Evolutionary conservation across 148 eudicot genomes (phyloP).

Genomic region (Chenopodium album): DNA sequence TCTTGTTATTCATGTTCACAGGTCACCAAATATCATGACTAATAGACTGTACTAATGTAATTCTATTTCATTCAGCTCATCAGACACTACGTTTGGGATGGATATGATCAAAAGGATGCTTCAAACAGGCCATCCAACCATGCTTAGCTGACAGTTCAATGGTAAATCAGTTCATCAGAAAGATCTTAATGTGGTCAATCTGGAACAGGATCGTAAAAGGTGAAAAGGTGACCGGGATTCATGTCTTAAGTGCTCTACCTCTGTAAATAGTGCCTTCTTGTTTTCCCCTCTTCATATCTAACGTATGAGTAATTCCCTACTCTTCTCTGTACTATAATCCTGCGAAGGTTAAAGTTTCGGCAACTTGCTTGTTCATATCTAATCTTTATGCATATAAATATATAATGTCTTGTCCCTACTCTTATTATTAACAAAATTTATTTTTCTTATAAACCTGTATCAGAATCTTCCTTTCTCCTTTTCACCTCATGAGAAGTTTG

Average conservation of each 20-base stretch:
- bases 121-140: constrained; percentile 97
- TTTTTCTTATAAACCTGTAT: no score
- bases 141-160: constrained; percentile 70
- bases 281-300: background rate
- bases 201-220: background rate
- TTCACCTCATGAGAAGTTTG: no score
- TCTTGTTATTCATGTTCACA: background rate
- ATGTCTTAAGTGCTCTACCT: background rate
- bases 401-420: no score
- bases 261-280: background rate
- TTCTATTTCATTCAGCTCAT: constrained; percentile 58
- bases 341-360: no score
- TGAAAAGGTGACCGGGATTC: background rate
- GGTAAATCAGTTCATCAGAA: background rate
- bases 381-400: background rate
- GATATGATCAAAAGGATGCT: constrained; percentile 99
- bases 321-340: background rate
- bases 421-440: no score
- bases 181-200: background rate
- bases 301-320: no score
- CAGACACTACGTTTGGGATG: constrained; percentile 95
- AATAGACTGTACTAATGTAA: background rate
- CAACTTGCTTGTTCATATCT: background rate
- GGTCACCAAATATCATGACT: background rate
- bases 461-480: no score